Base-by-base conservation (phyloP, 176 grass and related monocot genomes). In the barley (Hordeum vulgare) region DNA sequence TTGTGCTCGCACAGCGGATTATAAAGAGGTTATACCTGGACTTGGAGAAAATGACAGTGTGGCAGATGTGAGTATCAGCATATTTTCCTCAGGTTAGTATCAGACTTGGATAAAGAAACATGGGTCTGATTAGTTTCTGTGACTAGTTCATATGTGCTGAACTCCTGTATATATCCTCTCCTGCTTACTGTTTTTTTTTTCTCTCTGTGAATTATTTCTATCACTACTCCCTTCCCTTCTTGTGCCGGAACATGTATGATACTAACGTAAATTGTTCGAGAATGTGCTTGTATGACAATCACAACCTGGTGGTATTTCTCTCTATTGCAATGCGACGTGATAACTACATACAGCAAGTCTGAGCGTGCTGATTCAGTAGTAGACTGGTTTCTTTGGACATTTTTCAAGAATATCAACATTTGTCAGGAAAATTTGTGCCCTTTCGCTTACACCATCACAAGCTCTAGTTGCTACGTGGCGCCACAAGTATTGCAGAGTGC, bases 1-100 rank as follows among this genome's bases (percentile, higher is more conserved):
- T 82, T 82, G 17, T 82, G 62, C 63, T 87, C 73, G 23, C 28
- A 87, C 79, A 49, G 66, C 28, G 63, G 35, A 75, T 3, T 81
- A 73, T 39, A 13, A 23, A 87, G 53, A 12, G 28, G 58, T 5
- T 18, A 14, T 82, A 10, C 1, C 51, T 61, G 62, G 2, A 20
- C 13, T 60, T 15, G 53, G 8, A 24, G 26, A 36, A 15, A 7
- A 3, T 27, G 9, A 5, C 39, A 83, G 53, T 71, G 15, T 71
- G 31, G n/a, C 20, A 71, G 23, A 88, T 39, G 86, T 83, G 20
- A 83, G 74, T 77, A 62, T 70, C 11, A 20, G 12, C 23, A 9
- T 58, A 10, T 61, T 11, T 87, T 82, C 56, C 9, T n/a, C n/a
- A n/a, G n/a, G n/a, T n/a, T n/a, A n/a, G n/a, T n/a, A n/a, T n/a